phyloP scores from a whole-genome alignment of 805 yeast genomes.

The Candida saitoana region DNA sequence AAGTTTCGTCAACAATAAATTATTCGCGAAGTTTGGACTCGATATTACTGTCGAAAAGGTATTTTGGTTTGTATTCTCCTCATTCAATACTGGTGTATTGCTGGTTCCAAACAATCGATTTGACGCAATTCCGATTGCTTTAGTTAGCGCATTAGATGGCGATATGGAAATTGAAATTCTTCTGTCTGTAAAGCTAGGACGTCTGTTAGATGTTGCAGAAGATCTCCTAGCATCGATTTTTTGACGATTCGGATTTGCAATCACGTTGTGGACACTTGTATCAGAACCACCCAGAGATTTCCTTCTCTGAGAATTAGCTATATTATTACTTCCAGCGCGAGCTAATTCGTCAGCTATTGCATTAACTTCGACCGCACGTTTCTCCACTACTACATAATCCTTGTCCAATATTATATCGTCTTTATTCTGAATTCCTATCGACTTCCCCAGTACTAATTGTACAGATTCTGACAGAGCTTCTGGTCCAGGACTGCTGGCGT shows the following conservation, averaged over 20 bases:
- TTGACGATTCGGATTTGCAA: slow-evolving; percentile 2
- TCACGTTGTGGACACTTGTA: slow-evolving; percentile 17
- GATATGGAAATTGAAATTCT: slow-evolving; percentile 65
- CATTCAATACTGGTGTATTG: slow-evolving; percentile 5
- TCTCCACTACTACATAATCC: slow-evolving; percentile 93
- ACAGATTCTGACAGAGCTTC: slow-evolving; percentile 24
- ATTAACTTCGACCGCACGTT: slow-evolving; percentile 90
- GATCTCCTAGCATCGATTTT: slow-evolving; percentile 18
- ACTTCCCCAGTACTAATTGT: slow-evolving; percentile 12
- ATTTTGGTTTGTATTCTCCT: slow-evolving; percentile 6
- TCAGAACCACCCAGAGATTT: slow-evolving; percentile 25
- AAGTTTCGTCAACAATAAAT: slow-evolving; percentile 31
- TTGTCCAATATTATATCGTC: slow-evolving; percentile 60
- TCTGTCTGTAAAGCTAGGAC: slow-evolving; percentile 61
- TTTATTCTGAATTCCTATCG: slow-evolving; percentile 14
- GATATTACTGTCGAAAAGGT: slow-evolving; percentile 18
- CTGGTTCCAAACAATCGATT: slow-evolving; percentile 70
- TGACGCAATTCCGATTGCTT: slow-evolving; percentile 84
- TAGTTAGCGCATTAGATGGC: slow-evolving; percentile 84
- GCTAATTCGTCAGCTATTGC: slow-evolving; percentile 92
- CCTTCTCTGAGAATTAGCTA: slow-evolving; percentile 30
- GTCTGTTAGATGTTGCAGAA: slow-evolving; percentile 48
- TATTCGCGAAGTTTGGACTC: slow-evolving; percentile 32
- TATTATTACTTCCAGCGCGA: slow-evolving; percentile 49
- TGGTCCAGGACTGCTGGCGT: slow-evolving; percentile 43